phyloP scores from a whole-genome alignment of 331 rosid species.

The Spiraea crenata region DNA sequence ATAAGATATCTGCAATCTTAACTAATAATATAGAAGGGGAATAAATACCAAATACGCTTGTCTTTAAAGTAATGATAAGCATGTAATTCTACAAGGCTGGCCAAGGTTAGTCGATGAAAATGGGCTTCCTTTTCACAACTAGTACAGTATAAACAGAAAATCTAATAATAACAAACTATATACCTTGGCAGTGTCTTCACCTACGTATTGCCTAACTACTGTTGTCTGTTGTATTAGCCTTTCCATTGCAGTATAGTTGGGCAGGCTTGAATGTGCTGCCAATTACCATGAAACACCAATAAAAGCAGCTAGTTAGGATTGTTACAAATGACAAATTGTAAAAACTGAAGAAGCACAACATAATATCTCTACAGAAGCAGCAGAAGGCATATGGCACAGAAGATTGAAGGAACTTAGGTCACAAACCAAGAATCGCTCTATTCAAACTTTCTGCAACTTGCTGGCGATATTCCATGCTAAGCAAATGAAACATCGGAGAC shows the following conservation, averaged over 20 bases:
- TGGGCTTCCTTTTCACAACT: not conserved
- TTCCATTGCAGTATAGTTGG: constrained; percentile 85
- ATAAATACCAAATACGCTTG: not conserved
- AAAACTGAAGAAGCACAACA: constrained; percentile 12
- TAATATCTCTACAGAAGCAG: constrained; percentile 8
- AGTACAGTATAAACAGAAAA: not conserved
- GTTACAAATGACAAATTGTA: not conserved
- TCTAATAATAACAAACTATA: not conserved
- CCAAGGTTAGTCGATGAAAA: not conserved
- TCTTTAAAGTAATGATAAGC: not conserved
- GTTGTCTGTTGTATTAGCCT: constrained; percentile 85
- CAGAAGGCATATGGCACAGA: constrained; percentile 13
- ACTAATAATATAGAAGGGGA: not conserved
- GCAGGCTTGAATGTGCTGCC: constrained; percentile 74
- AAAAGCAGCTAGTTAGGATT: constrained; percentile 9
- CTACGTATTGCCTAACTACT: constrained; percentile 72
- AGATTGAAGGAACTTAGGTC: constrained; percentile 23
- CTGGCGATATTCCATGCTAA: constrained; percentile 71
- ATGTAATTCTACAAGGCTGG: not conserved
- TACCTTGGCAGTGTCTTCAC: constrained; percentile 74
- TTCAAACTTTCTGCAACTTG: constrained; percentile 80
- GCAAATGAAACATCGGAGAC: constrained; percentile 87
- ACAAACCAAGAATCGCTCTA: constrained; percentile 86
- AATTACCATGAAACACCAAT: constrained; percentile 34
- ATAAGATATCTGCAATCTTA: not conserved